A percentile compares a stretch with the other conserved stretches of the same genome.
Conservation (phyloP, 495 filamentous ascomycete species). For the Penicillium dipodomyicola region DNA sequence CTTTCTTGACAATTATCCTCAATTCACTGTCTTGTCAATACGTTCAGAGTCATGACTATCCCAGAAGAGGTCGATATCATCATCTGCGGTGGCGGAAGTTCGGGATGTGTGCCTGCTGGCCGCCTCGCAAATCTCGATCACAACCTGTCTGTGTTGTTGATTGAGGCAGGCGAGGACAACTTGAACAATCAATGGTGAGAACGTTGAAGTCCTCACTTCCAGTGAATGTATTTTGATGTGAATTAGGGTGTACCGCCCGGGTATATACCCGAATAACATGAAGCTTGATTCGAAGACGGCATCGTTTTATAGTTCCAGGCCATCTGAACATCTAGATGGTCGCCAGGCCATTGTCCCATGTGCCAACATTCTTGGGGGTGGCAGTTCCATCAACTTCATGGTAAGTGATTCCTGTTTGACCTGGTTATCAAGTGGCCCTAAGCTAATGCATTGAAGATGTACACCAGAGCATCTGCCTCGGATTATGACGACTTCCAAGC, state of each 20-base stretch:
- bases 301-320: constrained; percentile 76
- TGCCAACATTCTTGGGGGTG: constrained; percentile 74
- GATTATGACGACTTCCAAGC: constrained; percentile 85
- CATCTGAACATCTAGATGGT: constrained; percentile 69
- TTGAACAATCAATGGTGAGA: constrained; percentile 72
- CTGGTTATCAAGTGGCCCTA: neutral
- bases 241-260: constrained; percentile 65
- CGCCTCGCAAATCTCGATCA: constrained; percentile 77
- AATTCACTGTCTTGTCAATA: neutral
- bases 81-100: constrained; percentile 71
- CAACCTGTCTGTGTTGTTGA: constrained; percentile 74
- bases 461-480: constrained; percentile 75
- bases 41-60: constrained; percentile 30
- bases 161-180: constrained; percentile 77
- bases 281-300: constrained; percentile 84
- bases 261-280: constrained; percentile 78
- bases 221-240: constrained; percentile 1
- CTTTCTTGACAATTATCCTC: neutral
- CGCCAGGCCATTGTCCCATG: constrained; percentile 75
- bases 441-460: constrained; percentile 56
- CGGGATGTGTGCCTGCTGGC: constrained; percentile 75
- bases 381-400: constrained; percentile 82
- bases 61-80: constrained; percentile 79
- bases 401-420: constrained; percentile 32
- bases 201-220: neutral